Conservation (phyloP, 768 basidiomycete genomes). For the Phanerodontia chrysosporium region DNA sequence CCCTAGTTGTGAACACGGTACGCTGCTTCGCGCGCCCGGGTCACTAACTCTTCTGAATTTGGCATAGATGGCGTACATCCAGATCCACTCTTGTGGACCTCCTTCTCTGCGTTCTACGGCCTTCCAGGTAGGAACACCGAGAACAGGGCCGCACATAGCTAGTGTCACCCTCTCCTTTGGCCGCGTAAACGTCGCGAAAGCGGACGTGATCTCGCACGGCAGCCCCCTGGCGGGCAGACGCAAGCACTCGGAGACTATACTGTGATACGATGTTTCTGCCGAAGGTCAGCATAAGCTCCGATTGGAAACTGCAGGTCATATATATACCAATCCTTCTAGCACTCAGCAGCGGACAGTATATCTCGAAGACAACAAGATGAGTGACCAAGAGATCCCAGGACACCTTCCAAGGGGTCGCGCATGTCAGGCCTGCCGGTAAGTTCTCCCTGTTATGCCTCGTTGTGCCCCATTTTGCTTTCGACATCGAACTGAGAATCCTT, state of each 20-base stretch:
- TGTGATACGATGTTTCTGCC: too few species aligned
- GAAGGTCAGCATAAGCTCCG: neutral
- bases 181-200: neutral
- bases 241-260: too few species aligned
- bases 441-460: neutral
- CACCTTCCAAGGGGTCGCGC: conserved; percentile 11
- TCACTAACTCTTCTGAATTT: neutral
- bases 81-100: neutral
- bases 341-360: neutral
- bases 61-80: neutral
- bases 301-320: neutral
- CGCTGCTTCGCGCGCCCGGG: too few species aligned
- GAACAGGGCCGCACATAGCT: neutral
- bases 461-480: neutral
- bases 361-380: neutral
- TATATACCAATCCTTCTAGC: neutral
- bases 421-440: conserved; percentile 12
- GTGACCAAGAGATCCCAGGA: neutral
- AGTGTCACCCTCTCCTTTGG: too few species aligned
- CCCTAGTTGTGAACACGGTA: too few species aligned
- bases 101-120: neutral
- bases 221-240: neutral
- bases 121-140: neutral
- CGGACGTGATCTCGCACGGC: neutral
- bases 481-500: too few species aligned